Evolutionary conservation across 176 grass and related monocot species (phyloP).

Genomic region (Aegilops speltoides): DNA sequence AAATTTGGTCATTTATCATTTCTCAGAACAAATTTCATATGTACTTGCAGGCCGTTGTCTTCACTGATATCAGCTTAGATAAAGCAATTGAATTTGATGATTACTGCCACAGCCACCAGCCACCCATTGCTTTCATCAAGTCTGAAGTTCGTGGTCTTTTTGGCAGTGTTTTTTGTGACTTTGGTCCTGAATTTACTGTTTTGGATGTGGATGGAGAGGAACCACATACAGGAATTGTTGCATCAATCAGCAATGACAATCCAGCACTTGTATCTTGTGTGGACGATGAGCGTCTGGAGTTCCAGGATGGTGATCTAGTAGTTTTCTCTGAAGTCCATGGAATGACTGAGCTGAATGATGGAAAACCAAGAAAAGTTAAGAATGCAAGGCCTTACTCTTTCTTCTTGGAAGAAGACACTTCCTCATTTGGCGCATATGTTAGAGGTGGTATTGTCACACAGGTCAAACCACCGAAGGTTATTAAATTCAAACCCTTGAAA

Average conservation of each 20-base stretch:
- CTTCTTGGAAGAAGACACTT: conserved; percentile 85
- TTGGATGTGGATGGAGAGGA: conserved; percentile 94
- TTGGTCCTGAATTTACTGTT: conserved; percentile 84
- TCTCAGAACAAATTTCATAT: neutral
- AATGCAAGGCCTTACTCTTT: conserved; percentile 88
- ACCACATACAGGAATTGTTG: conserved; percentile 88
- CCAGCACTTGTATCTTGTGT: conserved; percentile 78
- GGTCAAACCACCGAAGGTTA: conserved; percentile 78
- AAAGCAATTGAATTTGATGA: conserved; percentile 76
- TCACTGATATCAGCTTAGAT: conserved; percentile 85
- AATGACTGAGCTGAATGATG: conserved; percentile 90
- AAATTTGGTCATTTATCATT: conserved; percentile 1
- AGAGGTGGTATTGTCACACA: conserved; percentile 91
- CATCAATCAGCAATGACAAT: conserved; percentile 86
- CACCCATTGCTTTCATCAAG: conserved; percentile 91
- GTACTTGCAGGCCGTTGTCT: conserved; percentile 64
- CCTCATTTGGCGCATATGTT: conserved; percentile 60
- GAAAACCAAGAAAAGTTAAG: conserved; percentile 80
- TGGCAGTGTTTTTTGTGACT: conserved; percentile 85
- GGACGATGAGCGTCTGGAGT: conserved; percentile 91
- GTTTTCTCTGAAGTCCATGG: conserved; percentile 88
- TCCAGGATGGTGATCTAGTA: conserved; percentile 90
- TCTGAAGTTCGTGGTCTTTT: conserved; percentile 85
- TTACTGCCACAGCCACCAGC: conserved; percentile 82
- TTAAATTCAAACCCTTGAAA: conserved; percentile 81